A percentile compares a stretch with the other conserved stretches of the same genome.
phyloP scores from a whole-genome alignment of 805 yeast genomes.

The Ascoidea tarda region DNA sequence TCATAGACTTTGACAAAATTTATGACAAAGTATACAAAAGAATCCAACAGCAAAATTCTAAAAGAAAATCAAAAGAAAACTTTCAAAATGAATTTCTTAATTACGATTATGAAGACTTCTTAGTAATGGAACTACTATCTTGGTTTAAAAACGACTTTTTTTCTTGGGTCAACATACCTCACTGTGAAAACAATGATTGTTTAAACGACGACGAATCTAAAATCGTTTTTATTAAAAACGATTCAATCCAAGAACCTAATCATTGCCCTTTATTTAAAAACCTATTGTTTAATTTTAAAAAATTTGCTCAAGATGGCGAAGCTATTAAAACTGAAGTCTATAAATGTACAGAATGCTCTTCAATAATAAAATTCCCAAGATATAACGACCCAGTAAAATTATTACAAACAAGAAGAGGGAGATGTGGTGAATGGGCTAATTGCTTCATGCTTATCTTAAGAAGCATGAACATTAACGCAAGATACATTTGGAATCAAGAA shows the following conservation, averaged over 20 bases:
- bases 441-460: constrained; percentile 59
- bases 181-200: constrained; percentile 34
- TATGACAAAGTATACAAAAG: constrained; percentile 46
- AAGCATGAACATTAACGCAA: constrained; percentile 46
- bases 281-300: too few species aligned
- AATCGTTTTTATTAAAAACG: constrained; percentile 23
- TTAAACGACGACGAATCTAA: constrained; percentile 24
- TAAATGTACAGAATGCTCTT: constrained; percentile 37
- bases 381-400: constrained; percentile 55
- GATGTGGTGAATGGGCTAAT: constrained; percentile 96
- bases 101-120: constrained; percentile 30
- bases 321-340: constrained; percentile 55
- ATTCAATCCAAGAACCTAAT: constrained; percentile 19
- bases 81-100: constrained; percentile 1
- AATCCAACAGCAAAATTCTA: constrained; percentile 18
- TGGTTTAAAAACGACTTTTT: constrained; percentile 77
- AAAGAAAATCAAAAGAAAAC: constrained; percentile 8
- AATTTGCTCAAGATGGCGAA: constrained; percentile 23
- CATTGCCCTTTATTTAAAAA: too few species aligned
- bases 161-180: constrained; percentile 66
- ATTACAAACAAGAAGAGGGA: constrained; percentile 48
- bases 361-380: constrained; percentile 51
- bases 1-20: constrained; percentile 44
- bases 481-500: constrained; percentile 81
- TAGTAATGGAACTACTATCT: constrained; percentile 40